These are phyloP conservation scores for Huntiella savannae DNA, from an alignment of 2,329 filamentous ascomycete species.

Conservation along the genomic window DNA sequence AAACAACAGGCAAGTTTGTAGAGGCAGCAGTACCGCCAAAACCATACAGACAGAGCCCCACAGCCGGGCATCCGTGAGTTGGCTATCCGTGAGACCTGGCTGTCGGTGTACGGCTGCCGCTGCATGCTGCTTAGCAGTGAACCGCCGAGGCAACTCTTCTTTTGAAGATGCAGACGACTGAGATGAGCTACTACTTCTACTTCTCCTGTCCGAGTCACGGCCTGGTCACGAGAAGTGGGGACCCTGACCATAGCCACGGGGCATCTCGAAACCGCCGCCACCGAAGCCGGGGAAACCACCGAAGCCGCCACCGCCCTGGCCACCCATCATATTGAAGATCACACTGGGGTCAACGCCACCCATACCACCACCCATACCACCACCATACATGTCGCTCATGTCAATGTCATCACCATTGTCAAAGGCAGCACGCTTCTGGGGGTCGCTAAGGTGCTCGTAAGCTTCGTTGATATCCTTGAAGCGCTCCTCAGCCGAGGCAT, in stretches of 20 bases:
- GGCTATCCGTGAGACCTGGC: not conserved
- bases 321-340: conserved; percentile 69
- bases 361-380: conserved; percentile 43
- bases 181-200: no score
- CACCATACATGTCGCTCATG: conserved; percentile 66
- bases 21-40: conserved; percentile 8
- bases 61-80: not conserved
- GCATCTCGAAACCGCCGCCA: conserved; percentile 24
- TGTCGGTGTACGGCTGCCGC: not conserved
- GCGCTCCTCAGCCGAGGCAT: conserved; percentile 64
- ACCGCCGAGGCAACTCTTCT: no score
- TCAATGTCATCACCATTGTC: conserved; percentile 87
- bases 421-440: conserved; percentile 81
- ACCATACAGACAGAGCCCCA: conserved; percentile 4
- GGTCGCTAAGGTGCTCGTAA: conserved; percentile 85
- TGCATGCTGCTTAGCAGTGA: not conserved
- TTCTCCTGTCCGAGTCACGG: not conserved
- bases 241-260: conserved; percentile 33
- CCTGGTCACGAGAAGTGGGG: conserved; percentile 32
- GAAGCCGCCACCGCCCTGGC: conserved; percentile 32
- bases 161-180: no score
- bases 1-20: conserved; percentile 5
- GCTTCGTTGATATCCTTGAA: conserved; percentile 98
- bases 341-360: conserved; percentile 57
- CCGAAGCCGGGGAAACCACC: conserved; percentile 31